Evolutionary conservation across 73 alveolate genomes (phyloP).

Genomic region (Paramecium tetraurelia): DNA sequence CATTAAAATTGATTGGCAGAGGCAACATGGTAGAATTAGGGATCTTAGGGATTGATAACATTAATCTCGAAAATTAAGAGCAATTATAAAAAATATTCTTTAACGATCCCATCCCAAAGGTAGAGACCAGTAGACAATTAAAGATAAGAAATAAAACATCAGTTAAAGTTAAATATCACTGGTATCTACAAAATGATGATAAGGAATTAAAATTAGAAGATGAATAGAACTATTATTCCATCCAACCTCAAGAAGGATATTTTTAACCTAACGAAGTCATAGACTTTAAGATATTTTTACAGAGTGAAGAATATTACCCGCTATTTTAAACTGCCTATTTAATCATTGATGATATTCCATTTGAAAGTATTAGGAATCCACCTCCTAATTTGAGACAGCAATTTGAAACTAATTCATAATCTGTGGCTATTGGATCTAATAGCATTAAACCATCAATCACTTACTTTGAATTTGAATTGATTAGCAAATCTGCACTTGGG

Average conservation of each 20-base stretch:
- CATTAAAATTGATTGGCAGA: conserved; percentile 81
- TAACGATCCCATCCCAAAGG: conserved; percentile 88
- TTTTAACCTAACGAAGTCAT: conserved; percentile 79
- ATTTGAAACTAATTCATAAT: conserved; percentile 48
- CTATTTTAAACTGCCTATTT: conserved; percentile 43
- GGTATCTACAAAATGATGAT: conserved; percentile 85
- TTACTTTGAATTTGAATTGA: conserved; percentile 67
- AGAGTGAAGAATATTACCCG: conserved; percentile 48
- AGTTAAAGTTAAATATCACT: conserved; percentile 87
- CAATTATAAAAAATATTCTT: conserved; percentile 80
- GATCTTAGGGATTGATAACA: conserved; percentile 74
- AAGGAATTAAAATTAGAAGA: conserved; percentile 81
- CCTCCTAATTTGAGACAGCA: conserved; percentile 67
- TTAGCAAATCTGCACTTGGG: conserved; percentile 71
- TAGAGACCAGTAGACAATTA: conserved; percentile 77
- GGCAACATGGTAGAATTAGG: conserved; percentile 82
- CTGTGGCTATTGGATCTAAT: conserved; percentile 79
- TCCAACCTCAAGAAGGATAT: conserved; percentile 88
- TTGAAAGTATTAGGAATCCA: conserved; percentile 78
- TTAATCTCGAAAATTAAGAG: conserved; percentile 76
- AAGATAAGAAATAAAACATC: conserved; percentile 81
- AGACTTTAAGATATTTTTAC: conserved; percentile 78
- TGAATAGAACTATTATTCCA: conserved; percentile 83
- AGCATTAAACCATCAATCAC: conserved; percentile 72
- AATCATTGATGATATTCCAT: conserved; percentile 81